Percentiles rank a stretch among this genome's conserved stretches.
phyloP scores from a whole-genome alignment of 2,329 filamentous ascomycete species.

The Boeremia exigua region DNA sequence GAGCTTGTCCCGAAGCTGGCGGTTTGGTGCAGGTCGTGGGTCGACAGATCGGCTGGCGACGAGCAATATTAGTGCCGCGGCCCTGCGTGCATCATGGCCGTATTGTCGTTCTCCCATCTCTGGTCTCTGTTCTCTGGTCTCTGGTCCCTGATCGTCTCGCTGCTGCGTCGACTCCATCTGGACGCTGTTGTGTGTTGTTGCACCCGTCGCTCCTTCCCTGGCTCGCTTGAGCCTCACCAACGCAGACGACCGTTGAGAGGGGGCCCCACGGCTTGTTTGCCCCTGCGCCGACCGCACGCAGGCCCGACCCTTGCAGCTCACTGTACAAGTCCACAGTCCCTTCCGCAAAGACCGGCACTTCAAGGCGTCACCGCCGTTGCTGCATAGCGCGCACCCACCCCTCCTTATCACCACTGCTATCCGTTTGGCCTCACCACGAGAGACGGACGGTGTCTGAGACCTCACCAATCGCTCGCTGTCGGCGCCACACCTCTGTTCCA shows the following conservation, averaged over 20 bases:
- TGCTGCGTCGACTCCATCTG: not conserved
- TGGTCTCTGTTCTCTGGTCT: not conserved
- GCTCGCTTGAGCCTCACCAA: constrained; percentile 30
- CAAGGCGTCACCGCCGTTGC: constrained; percentile 22
- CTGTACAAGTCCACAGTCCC: constrained; percentile 11
- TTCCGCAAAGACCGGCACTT: constrained; percentile 25
- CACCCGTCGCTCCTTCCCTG: constrained; percentile 28
- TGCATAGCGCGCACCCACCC: constrained; percentile 16
- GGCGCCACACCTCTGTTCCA: constrained; percentile 25
- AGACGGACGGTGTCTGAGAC: constrained; percentile 37
- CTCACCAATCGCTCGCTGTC: constrained; percentile 8
- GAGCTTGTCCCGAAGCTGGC: constrained; percentile 15
- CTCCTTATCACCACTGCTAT: constrained; percentile 13
- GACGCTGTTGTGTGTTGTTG: not conserved
- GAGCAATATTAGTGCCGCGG: constrained; percentile 17
- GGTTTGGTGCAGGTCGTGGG: constrained; percentile 15
- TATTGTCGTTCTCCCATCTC: not conserved
- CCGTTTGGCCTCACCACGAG: constrained; percentile 21
- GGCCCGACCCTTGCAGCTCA: constrained; percentile 40
- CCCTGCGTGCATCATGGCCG: constrained; percentile 6
- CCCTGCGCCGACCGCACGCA: constrained; percentile 26
- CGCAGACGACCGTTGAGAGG: constrained; percentile 34
- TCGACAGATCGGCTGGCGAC: constrained; percentile 11
- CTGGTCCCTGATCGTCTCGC: not conserved
- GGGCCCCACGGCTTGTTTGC: constrained; percentile 27